Evolutionary conservation across 768 basidiomycete genomes (phyloP).

Genomic region (Cystobasidiopsis lactophilus): DNA sequence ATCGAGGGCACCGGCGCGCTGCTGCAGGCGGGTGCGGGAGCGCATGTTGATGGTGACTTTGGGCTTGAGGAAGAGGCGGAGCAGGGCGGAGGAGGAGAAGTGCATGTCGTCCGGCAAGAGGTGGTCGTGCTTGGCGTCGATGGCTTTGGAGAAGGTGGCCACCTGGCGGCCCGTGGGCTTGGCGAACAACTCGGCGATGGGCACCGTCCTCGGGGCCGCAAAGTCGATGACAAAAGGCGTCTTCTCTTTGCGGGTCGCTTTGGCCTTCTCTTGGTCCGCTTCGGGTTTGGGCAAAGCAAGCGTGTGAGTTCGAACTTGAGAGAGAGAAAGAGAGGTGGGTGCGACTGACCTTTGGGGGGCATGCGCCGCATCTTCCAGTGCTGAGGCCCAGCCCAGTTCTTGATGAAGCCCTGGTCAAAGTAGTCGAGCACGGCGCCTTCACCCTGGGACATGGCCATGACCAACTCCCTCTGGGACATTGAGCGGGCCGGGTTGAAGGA

Average conservation of each 20-base stretch:
- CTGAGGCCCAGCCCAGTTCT: conserved; percentile 97
- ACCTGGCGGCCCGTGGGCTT: conserved; percentile 34
- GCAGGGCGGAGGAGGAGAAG: conserved; percentile 70
- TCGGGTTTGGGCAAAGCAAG: conserved; percentile 9
- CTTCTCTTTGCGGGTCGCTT: conserved; percentile 34
- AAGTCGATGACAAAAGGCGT: conserved; percentile 70
- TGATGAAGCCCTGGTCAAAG: conserved; percentile 59
- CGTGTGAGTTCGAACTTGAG: too few relatives aligned
- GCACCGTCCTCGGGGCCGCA: conserved; percentile 33
- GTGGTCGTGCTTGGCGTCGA: conserved; percentile 45
- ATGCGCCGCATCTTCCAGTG: conserved; percentile 68
- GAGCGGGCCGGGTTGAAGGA: conserved; percentile 69
- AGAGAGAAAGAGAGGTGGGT: too few relatives aligned
- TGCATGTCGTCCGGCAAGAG: conserved; percentile 92
- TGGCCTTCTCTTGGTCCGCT: conserved; percentile 10
- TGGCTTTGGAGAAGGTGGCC: conserved; percentile 32
- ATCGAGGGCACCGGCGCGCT: background rate
- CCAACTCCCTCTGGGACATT: conserved; percentile 53
- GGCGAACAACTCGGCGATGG: conserved; percentile 52
- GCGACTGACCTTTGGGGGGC: conserved; percentile 14
- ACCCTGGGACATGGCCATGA: conserved; percentile 62
- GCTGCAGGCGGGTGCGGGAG: conserved; percentile 31
- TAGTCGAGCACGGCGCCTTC: conserved; percentile 50
- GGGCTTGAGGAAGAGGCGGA: conserved; percentile 85
- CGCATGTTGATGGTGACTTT: conserved; percentile 90